Percentiles rank a stretch among this genome's conserved stretches.
Conservation (phyloP, 352 stramenopile genomes). For the Phytophthora tubulina region DNA sequence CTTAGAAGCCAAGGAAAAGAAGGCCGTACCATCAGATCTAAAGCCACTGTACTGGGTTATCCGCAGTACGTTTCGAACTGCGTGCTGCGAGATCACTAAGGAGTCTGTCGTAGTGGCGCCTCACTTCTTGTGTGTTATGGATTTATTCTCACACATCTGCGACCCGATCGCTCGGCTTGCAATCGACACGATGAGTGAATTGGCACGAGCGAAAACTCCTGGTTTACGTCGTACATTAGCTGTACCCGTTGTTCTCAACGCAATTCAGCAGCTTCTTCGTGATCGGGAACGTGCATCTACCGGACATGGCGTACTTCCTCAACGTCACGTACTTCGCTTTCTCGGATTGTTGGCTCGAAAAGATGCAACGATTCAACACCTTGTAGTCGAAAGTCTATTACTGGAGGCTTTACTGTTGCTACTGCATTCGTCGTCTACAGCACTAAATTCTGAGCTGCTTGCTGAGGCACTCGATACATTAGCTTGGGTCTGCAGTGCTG, state of each 20-base stretch:
- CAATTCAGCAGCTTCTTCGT: constrained; percentile 48
- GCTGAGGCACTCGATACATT: constrained; percentile 60
- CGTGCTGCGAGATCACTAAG: constrained; percentile 38
- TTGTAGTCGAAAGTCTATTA: constrained; percentile 65
- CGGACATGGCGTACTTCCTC: constrained; percentile 23
- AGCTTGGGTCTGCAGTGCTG: constrained; percentile 60
- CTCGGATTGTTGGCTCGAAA: constrained; percentile 55
- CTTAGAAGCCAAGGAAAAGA: constrained; percentile 28
- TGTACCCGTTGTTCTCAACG: constrained; percentile 56
- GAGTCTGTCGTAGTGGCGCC: constrained; percentile 48
- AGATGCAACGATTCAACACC: constrained; percentile 53
- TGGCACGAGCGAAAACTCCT: constrained; percentile 36
- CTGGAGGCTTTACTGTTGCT: constrained; percentile 58
- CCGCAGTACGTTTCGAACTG: constrained; percentile 43
- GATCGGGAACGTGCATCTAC: constrained; percentile 41
- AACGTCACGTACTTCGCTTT: constrained; percentile 58
- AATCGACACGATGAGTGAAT: constrained; percentile 51
- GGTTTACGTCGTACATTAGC: constrained; percentile 45
- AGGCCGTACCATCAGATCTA: constrained; percentile 15
- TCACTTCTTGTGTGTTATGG: constrained; percentile 57
- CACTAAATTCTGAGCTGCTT: constrained; percentile 49
- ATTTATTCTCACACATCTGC: constrained; percentile 52
- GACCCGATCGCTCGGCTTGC: constrained; percentile 51
- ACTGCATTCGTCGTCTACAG: constrained; percentile 55
- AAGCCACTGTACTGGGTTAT: constrained; percentile 52